phyloP scores from a whole-genome alignment of 140 eudicot genomes.

The Ambrosia hybrid region DNA sequence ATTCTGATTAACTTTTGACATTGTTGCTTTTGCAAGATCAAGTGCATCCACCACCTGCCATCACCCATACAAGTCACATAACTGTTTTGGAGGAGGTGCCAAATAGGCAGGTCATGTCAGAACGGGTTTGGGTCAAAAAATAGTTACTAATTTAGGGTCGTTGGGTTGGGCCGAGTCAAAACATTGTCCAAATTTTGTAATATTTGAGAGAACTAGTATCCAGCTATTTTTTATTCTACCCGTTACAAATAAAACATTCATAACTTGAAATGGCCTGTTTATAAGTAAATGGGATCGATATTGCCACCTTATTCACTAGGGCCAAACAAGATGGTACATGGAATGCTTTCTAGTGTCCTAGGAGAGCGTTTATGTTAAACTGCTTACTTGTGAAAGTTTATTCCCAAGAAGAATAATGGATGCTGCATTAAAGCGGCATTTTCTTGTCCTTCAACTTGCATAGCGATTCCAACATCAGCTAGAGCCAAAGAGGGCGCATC shows the following conservation, averaged over 20 bases:
- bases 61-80: neutral
- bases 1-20: constrained; percentile 90
- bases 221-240: too few relatives aligned
- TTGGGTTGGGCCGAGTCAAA: too few relatives aligned
- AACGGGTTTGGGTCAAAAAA: too few relatives aligned
- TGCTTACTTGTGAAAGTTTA: constrained; percentile 75
- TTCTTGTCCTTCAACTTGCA: constrained; percentile 88
- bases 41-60: constrained; percentile 84
- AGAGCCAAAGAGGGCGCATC: constrained; percentile 97
- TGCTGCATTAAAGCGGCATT: constrained; percentile 97
- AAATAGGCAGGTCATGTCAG: neutral
- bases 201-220: too few relatives aligned
- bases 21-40: constrained; percentile 91
- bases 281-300: too few relatives aligned
- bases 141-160: too few relatives aligned
- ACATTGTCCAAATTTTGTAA: too few relatives aligned
- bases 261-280: too few relatives aligned
- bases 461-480: constrained; percentile 93
- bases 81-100: neutral
- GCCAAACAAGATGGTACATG: too few relatives aligned
- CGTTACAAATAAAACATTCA: too few relatives aligned
- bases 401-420: constrained; percentile 93
- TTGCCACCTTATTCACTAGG: too few relatives aligned
- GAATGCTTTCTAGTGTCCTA: too few relatives aligned
- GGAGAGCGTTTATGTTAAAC: neutral